A percentile compares a stretch with the other conserved stretches of the same genome.
Conservation (phyloP, 176 grass and related monocot species). For the Oryza glaberrima region DNA sequence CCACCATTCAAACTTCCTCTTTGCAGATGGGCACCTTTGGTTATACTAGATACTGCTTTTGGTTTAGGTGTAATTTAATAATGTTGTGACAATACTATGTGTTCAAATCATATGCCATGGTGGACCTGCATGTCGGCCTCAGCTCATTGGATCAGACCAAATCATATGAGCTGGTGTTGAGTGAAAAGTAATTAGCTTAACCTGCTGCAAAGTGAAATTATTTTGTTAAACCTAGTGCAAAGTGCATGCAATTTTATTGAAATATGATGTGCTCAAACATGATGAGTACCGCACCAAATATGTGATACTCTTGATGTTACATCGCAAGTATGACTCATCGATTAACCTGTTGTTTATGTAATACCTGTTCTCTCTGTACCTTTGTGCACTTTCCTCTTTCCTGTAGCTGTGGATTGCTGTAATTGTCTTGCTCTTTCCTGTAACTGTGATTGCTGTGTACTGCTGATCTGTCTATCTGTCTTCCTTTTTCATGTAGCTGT, state of each 20-base stretch:
- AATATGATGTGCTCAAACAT: not conserved
- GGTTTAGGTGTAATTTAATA: slow-evolving; percentile 25
- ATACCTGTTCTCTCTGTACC: not conserved
- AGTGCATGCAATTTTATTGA: not conserved
- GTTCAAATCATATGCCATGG: not conserved
- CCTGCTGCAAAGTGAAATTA: not conserved
- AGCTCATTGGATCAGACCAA: not conserved
- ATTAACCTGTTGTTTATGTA: not conserved
- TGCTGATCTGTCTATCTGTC: not conserved
- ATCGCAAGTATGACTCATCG: not conserved
- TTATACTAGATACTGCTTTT: not conserved
- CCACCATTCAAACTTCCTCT: slow-evolving; percentile 38
- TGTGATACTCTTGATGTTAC: not conserved
- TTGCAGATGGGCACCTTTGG: slow-evolving; percentile 37
- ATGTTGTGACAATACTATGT: slow-evolving; percentile 17
- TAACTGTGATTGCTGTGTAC: not conserved
- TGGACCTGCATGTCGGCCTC: not conserved
- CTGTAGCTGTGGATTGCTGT: not conserved
- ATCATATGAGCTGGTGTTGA: not conserved
- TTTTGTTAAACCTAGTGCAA: slow-evolving; percentile 1
- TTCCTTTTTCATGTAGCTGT: not conserved
- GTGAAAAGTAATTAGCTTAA: not conserved
- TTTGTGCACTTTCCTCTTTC: not conserved
- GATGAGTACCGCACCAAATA: not conserved
- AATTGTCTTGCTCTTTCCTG: not conserved